Conservation (phyloP, 208 protist genomes). For the Porcisia hertigi region DNA sequence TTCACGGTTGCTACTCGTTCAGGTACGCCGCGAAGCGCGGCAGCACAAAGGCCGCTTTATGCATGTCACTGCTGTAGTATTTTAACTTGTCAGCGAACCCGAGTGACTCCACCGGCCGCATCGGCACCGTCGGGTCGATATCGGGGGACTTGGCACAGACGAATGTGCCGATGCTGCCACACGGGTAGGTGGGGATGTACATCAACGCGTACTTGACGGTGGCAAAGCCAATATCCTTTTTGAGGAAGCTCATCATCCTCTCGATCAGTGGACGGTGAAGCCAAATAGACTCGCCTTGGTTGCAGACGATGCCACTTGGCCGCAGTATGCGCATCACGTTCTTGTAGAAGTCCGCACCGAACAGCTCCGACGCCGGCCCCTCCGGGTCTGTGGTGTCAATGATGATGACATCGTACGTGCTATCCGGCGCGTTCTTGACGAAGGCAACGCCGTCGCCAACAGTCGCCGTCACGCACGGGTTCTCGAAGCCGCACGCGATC, state of each 20-base stretch:
- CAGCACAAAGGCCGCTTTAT: constrained; percentile 82
- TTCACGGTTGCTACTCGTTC: constrained; percentile 40
- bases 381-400: constrained; percentile 94
- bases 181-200: constrained; percentile 94
- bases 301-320: constrained; percentile 87
- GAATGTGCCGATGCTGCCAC: constrained; percentile 89
- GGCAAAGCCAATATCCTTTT: constrained; percentile 79
- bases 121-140: constrained; percentile 55
- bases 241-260: constrained; percentile 79
- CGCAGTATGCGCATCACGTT: constrained; percentile 78
- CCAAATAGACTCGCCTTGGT: constrained; percentile 92
- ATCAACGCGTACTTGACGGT: constrained; percentile 92
- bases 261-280: constrained; percentile 93
- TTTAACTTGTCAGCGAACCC: constrained; percentile 73
- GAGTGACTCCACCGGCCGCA: constrained; percentile 67
- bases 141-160: constrained; percentile 77
- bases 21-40: constrained; percentile 76
- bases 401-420: constrained; percentile 94
- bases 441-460: constrained; percentile 90
- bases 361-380: constrained; percentile 90
- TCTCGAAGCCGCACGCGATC: constrained; percentile 68
- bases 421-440: constrained; percentile 73
- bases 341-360: constrained; percentile 86
- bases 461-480: constrained; percentile 70
- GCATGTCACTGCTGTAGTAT: constrained; percentile 88